Base-by-base conservation (phyloP, 148 eudicot genomes). In the Rhododendron vialii region DNA sequence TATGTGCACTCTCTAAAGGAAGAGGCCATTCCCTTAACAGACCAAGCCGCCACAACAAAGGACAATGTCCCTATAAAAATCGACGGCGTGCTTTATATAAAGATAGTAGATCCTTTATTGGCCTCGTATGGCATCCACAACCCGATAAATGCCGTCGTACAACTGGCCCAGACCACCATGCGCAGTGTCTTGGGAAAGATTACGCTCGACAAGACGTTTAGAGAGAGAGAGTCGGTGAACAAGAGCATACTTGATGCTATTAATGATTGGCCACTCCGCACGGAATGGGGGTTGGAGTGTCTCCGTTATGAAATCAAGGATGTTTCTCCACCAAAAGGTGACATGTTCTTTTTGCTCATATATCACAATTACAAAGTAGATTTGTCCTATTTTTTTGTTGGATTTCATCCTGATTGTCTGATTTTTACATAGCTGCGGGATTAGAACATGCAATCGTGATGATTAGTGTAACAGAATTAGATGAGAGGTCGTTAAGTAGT, bases 271-370 rank as follows among this genome's bases (percentile, higher is more conserved):
- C 80, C 80, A 14, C 33, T 78, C 28, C 28, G 53, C 6, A 11
- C 24, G 26, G 81, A 78, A 15, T 45, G 81, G 81, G 81, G 81
- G 0, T 45, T 78, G 81, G 53, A 78, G 81, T 78, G 55, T 78
- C 51, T 78, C 28, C 51, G 81, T 6, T 78, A 78, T 43, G 55
- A 78, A 47, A 78, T 78, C 51, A 78, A 45, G 81, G 81, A 78
- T 20, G 53, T 78, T 9, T 41, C 26, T 20, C 81, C 81, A 2
- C 81, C 81, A 26, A 3, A 9, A 8, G 81, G 81, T 22, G 18
- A 18, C 63, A 57, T 57, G 7, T 55, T 55, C 18, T 55, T 14
- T 20, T 17, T 55, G 59, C 14, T 51, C 57, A 51, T 2, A 43
- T 43, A 50, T 7, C 15, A 9, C 55, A 50, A 50, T 12, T 50